phyloP scores from a whole-genome alignment of 2,329 filamentous ascomycete genomes.

The Raffaelea ambrosiae region DNA sequence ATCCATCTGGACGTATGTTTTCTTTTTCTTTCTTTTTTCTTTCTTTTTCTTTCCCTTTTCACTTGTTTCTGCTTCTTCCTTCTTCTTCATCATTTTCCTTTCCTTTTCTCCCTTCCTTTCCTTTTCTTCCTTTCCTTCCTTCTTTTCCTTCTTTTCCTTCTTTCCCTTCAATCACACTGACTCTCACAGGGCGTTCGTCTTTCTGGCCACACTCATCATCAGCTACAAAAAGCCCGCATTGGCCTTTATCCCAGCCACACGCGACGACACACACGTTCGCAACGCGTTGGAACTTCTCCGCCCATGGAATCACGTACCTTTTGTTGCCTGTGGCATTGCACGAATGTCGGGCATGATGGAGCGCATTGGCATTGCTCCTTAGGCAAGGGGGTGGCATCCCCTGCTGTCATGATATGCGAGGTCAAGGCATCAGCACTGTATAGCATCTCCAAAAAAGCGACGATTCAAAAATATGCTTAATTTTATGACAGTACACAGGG shows the following conservation, averaged over 20 bases:
- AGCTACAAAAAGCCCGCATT: constrained; percentile 6
- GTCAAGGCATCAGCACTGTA: too few species aligned
- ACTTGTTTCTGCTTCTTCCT: too few species aligned
- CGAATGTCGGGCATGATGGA: constrained; percentile 10
- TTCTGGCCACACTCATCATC: constrained; percentile 9
- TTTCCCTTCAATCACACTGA: not conserved
- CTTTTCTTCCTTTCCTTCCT: not conserved
- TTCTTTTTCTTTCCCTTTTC: not conserved
- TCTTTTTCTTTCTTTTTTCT: too few species aligned
- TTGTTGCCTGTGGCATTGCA: constrained; percentile 6
- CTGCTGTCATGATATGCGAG: too few species aligned
- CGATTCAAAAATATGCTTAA: too few species aligned
- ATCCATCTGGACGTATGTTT: constrained; percentile 9
- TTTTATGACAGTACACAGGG: too few species aligned
- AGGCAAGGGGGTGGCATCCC: not conserved
- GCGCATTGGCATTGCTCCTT: constrained; percentile 5
- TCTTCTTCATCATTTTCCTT: too few species aligned
- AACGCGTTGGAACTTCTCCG: constrained; percentile 8
- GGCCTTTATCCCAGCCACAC: constrained; percentile 8
- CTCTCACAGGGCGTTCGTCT: constrained; percentile 5
- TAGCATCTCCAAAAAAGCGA: too few species aligned
- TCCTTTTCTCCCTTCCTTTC: not conserved
- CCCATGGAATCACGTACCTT: constrained; percentile 9
- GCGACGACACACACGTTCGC: constrained; percentile 4
- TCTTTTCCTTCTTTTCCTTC: not conserved